Conservation (phyloP, 192 early-diverging fungal genomes). For the Fimicolochytrium jonesii region DNA sequence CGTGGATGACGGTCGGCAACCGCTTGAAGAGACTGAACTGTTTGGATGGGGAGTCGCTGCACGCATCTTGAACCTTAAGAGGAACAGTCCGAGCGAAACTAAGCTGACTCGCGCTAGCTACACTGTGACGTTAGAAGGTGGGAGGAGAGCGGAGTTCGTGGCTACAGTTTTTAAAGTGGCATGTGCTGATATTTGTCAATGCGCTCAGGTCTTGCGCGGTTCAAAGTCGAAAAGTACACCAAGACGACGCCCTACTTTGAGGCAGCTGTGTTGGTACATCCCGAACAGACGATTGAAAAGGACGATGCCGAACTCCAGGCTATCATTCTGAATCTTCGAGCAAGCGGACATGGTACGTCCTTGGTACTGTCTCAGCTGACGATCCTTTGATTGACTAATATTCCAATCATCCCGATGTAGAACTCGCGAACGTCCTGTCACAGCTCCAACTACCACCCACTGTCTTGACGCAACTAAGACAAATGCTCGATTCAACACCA, state of each 20-base stretch:
- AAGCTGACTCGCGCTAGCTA: conserved; percentile 31
- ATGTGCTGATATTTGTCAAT: too few species aligned
- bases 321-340: conserved; percentile 47
- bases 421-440: conserved; percentile 47
- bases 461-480: conserved; percentile 57
- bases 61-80: conserved; percentile 26
- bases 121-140: conserved; percentile 64
- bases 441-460: conserved; percentile 64
- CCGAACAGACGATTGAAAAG: conserved; percentile 41
- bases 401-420: too few species aligned
- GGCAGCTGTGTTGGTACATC: conserved; percentile 46
- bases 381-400: too few species aligned
- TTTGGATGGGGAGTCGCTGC: conserved; percentile 48
- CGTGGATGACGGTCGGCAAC: conserved; percentile 16
- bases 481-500: conserved; percentile 55
- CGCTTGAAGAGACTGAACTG: conserved; percentile 54
- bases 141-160: too few species aligned
- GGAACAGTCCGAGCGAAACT: conserved; percentile 21
- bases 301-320: conserved; percentile 54
- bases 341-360: conserved; percentile 41
- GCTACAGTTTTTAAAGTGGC: too few species aligned
- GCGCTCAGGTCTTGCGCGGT: conserved; percentile 57
- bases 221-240: conserved; percentile 47
- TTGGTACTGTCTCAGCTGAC: too few species aligned
- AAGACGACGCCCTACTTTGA: conserved; percentile 47